These are phyloP conservation scores for Lagenidium sp. DNA, from an alignment of 352 stramenopile genomes.

Conservation along the genomic window DNA sequence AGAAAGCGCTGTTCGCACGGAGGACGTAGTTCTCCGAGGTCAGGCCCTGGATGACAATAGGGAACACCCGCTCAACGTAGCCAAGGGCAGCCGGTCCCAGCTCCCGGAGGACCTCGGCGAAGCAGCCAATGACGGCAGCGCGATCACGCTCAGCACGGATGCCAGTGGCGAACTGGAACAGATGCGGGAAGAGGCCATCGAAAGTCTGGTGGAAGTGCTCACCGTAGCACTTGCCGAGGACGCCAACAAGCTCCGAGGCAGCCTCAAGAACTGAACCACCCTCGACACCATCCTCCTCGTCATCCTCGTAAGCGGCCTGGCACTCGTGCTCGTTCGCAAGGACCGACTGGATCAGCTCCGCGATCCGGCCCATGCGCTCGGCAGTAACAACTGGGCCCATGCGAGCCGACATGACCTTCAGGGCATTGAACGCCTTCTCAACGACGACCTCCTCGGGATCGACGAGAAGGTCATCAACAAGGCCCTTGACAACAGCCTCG, in stretches of 20 bases:
- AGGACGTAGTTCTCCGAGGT: slow-evolving; percentile 90
- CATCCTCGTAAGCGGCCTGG: slow-evolving; percentile 84
- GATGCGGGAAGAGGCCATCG: slow-evolving; percentile 83
- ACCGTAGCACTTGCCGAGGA: slow-evolving; percentile 92
- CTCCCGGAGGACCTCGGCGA: slow-evolving; percentile 93
- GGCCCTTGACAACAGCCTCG: slow-evolving; percentile 67
- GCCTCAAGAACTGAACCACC: slow-evolving; percentile 91
- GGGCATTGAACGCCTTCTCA: slow-evolving; percentile 92
- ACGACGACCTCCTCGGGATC: slow-evolving; percentile 86
- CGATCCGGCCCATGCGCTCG: slow-evolving; percentile 83
- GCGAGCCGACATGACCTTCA: slow-evolving; percentile 94
- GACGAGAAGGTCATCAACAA: slow-evolving; percentile 72
- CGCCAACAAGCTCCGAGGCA: slow-evolving; percentile 91
- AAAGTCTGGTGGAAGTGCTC: slow-evolving; percentile 88
- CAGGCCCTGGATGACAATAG: slow-evolving; percentile 86
- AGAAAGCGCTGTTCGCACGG: slow-evolving; percentile 94
- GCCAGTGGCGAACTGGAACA: slow-evolving; percentile 89
- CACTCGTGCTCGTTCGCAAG: slow-evolving; percentile 87
- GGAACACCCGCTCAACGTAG: slow-evolving; percentile 87
- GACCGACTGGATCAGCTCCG: slow-evolving; percentile 82
- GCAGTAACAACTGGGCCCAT: slow-evolving; percentile 88
- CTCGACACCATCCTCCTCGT: slow-evolving; percentile 90
- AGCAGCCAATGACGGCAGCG: slow-evolving; percentile 91
- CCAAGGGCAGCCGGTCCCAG: slow-evolving; percentile 67
- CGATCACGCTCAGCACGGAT: slow-evolving; percentile 87